Evolutionary conservation across 2,329 filamentous ascomycete genomes (phyloP), one percentile per base, ranked within the genome.

Genomic region (Xylaria sp.): DNA sequence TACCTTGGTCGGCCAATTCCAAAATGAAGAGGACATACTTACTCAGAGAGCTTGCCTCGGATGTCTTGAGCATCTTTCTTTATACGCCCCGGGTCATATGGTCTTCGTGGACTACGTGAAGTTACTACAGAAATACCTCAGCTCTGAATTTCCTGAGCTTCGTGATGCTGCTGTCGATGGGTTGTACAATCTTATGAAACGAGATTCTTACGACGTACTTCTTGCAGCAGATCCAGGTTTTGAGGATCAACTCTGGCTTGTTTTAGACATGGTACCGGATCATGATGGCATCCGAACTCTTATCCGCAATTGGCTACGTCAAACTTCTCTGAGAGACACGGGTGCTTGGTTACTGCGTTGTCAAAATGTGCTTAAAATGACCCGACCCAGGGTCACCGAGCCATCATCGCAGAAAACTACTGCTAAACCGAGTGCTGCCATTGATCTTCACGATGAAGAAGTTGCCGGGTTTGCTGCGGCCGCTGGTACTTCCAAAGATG

Each of bases 361-460:
- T 77, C 96, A 98, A 74, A 89, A 87, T 27, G 92, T 97, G 11
- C 86, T 98, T 69, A 96, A 93, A 39, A 96, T 96, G 85, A 97
- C 92, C 0, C 89, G 92, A 70, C 85, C 87, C 33, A 92, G 91
- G 74, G 80, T 82, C 1, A 86, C 89, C 47, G 85, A 88, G 31
- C 83, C 86, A 49, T 77, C 82, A 54, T 77, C 83, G 0, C 77
- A 80, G 5, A 80, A 80, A 20, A 76, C 78, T 11, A 80, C 83
- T 3, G 78, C 82, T 11, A 86, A 83, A 72, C 77, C 80, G 6
- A 84, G 82, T 10, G 83, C 85, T 3, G 83, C 87, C 13, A 85
- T 92, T n/a, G 96, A 99, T 73, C 81, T 98, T 0, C 92, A 95
- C 69, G 96, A 99, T 76, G 96, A 99, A 77, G 96, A 99, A 78